A percentile compares a stretch with the other conserved stretches of the same genome.
phyloP scores from a whole-genome alignment of 1,139 yeast species.

The Dujonia santamariae region DNA sequence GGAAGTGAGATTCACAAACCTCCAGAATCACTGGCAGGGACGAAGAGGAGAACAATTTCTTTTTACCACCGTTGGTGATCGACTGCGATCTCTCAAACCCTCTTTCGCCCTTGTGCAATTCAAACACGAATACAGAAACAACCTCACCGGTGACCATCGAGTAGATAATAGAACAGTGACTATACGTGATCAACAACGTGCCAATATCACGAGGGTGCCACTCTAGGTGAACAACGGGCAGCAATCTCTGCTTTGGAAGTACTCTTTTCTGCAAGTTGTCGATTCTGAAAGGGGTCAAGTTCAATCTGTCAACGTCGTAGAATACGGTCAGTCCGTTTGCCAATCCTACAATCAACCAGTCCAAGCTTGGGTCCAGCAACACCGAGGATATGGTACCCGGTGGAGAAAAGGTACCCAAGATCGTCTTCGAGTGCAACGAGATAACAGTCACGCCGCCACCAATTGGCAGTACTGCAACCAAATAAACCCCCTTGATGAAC shows the following conservation, averaged over 20 bases:
- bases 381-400: conserved; percentile 67
- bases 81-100: conserved; percentile 31
- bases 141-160: conserved; percentile 62
- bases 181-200: conserved; percentile 67
- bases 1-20: conserved; percentile 68
- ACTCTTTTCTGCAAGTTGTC: conserved; percentile 67
- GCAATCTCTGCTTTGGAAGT: conserved; percentile 47
- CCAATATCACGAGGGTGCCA: conserved; percentile 93
- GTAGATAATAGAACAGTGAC: conserved; percentile 66
- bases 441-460: conserved; percentile 56
- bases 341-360: conserved; percentile 81
- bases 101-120: conserved; percentile 33
- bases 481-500: conserved; percentile 77
- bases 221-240: conserved; percentile 63
- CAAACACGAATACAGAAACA: conserved; percentile 55
- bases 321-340: conserved; percentile 70
- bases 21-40: conserved; percentile 47
- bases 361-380: conserved; percentile 81
- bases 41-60: conserved; percentile 38
- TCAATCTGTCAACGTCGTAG: conserved; percentile 83
- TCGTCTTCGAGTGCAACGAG: conserved; percentile 61
- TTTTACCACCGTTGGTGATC: conserved; percentile 41
- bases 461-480: conserved; percentile 60
- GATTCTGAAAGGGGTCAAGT: conserved; percentile 61
- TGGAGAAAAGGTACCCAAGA: conserved; percentile 53